Evolutionary conservation across 305 asterid species (phyloP), one percentile per base, ranked within the genome.

Genomic region (Fraxinus velutina): DNA sequence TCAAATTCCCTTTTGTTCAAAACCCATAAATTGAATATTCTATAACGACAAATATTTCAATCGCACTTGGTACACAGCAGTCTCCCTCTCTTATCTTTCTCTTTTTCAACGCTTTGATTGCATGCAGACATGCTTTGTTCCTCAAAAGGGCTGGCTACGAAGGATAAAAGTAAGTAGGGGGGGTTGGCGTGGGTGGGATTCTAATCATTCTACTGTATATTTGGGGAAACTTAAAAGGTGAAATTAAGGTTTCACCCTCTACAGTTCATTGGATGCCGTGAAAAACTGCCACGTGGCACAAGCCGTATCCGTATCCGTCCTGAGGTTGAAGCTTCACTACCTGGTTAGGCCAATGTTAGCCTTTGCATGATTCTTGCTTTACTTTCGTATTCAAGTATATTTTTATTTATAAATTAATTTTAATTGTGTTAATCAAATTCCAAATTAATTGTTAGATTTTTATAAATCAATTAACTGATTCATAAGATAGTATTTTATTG

Each of bases 81-180:
- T 44, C 52, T 42, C 52, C 13, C 84, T 66, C 82, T 78, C 68
- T 66, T 66, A 50, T 34, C 42, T 62, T 2, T 57, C 81, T 77
- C 81, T 68, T 81, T 27, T 77, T 79, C 84, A 85, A 88, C 84
- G 86, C 76, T 80, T 87, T 88, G 82, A 82, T 81, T 81, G 84
- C 88, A 86, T 86, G 88, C 78, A 82, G 80, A 70, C 87, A 82
- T 79, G 90, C 86, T 75, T 81, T 79, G 86, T 60, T 82, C 88
- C 82, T 89, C 83, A 82, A 87, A 81, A 87, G 84, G 81, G 79
- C 78, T 13, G 86, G 86, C 88, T 86, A 82, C 62, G 84, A 33
- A n/a, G 82, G 62, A 78, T 72, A 13, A 83, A 86, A 84, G 84
- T 47, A 62, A 60, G 8, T 29, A 77, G 75, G 81, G 74, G 76